Base-by-base conservation (phyloP, 345 rosid genomes). In the Fremontodendron californicum region DNA sequence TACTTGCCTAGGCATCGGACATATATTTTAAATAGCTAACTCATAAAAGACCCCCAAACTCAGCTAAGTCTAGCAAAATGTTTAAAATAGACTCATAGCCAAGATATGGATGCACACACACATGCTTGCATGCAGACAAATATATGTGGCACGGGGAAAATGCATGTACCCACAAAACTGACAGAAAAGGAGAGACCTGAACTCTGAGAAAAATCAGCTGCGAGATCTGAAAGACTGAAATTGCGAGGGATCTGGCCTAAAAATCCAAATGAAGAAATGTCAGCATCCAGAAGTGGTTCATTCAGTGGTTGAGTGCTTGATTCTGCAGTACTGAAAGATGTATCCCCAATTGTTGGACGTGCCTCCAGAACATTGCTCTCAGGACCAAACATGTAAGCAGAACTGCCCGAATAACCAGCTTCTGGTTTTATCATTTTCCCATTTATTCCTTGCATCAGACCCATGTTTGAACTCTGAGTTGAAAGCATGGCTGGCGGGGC, bases 151-250 rank as follows among this genome's bases (percentile, higher is more conserved):
- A 31, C 1, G 39, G 18, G 39, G 40, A 15, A 27, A 42, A 31
- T 27, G 43, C 27, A 58, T 25, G 10, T 40, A 25, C 52, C 12
- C 21, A 37, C 37, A 66, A 71, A 31, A 13, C 45, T 55, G 39
- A 66, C 80, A 75, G 52, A 74, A 21, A 19, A 78, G 79, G 72
- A 77, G 75, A 73, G 71, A 96, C 99, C 99, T 88, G 98, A 88
- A 87, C 94, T 92, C 79, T 93, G 97, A 25, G 93, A 81, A 82
- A 89, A 96, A 77, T 92, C 94, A 23, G 97, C 97, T 1, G 98
- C 85, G 80, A 96, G 79, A 89, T 96, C 99, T 55, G 98, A 91
- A 19, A 96, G 92, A 84, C 98, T 96, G 87, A 96, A 92, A 85
- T 75, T 89, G 75, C 91, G 85, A 82, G 98, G 92, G 71, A 96